phyloP scores from a whole-genome alignment of 2,329 filamentous ascomycete genomes.

The Penicillium fuscoglaucum region DNA sequence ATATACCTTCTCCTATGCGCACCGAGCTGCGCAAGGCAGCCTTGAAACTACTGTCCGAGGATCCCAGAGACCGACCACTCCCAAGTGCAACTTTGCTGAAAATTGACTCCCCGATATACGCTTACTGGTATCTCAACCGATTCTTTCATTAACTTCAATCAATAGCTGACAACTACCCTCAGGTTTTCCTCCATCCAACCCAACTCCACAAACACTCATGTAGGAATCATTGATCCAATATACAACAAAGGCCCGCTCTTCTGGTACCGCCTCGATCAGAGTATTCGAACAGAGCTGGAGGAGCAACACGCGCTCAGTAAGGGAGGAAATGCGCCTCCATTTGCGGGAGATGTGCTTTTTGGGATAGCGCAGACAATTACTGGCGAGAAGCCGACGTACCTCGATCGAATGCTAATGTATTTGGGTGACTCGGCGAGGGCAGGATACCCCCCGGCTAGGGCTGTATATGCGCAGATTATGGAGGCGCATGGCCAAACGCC shows the following conservation, averaged over 20 bases:
- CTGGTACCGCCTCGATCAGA: conserved; percentile 29
- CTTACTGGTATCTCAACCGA: conserved; percentile 24
- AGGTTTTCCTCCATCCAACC: conserved; percentile 26
- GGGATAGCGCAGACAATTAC: conserved; percentile 32
- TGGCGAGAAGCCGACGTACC: conserved; percentile 23
- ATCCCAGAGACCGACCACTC: conserved; percentile 24
- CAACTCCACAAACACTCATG: conserved; percentile 9
- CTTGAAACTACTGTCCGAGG: conserved; percentile 22
- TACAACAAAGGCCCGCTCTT: conserved; percentile 33
- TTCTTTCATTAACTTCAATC: background rate
- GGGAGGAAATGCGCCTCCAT: conserved; percentile 9
- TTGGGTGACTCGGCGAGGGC: conserved; percentile 24
- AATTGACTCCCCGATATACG: conserved; percentile 19
- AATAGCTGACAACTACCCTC: background rate
- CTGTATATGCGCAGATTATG: conserved; percentile 30
- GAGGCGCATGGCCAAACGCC: conserved; percentile 21
- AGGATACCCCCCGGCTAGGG: conserved; percentile 27
- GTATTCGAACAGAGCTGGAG: conserved; percentile 27
- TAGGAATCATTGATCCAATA: conserved; percentile 27
- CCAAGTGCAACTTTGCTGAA: conserved; percentile 24
- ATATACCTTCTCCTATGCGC: conserved; percentile 21
- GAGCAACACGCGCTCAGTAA: conserved; percentile 23
- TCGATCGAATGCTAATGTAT: conserved; percentile 25
- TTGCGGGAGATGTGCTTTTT: conserved; percentile 28
- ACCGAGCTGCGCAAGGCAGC: conserved; percentile 22